Evolutionary conservation across 177 flowering plant genomes (phyloP).

Genomic region (Tripterygium wilfordii): DNA sequence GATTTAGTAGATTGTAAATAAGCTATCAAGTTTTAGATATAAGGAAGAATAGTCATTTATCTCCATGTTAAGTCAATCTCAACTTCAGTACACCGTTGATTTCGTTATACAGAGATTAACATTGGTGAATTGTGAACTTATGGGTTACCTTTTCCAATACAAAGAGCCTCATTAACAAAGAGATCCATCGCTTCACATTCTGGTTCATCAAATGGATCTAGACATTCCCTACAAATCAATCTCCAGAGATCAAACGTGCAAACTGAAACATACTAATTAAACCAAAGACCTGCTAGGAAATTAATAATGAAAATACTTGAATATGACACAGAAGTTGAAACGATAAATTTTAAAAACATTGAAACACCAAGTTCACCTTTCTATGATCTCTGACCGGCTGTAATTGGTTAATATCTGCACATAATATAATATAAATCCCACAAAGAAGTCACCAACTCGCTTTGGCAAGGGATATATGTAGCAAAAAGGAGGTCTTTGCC

Average conservation of each 20-base stretch:
- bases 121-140: not conserved
- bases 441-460: not conserved
- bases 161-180: conserved; percentile 75
- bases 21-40: not conserved
- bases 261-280: not conserved
- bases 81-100: not conserved
- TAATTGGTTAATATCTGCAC: conserved; percentile 58
- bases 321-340: not conserved
- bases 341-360: too few species aligned
- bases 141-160: conserved; percentile 86
- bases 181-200: conserved; percentile 89
- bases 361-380: conserved; percentile 44
- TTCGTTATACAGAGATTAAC: not conserved
- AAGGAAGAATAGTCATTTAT: too few species aligned
- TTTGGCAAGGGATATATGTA: too few species aligned
- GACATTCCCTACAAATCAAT: conserved; percentile 52
- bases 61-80: not conserved
- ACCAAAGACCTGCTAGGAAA: too few species aligned
- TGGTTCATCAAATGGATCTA: conserved; percentile 92
- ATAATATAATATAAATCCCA: conserved; percentile 6
- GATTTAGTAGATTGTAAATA: not conserved
- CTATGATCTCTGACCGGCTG: conserved; percentile 55
- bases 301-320: not conserved
- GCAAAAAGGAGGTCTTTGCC: too few species aligned
- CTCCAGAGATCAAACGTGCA: not conserved